Base-by-base conservation (phyloP, 495 filamentous ascomycete genomes). In the Cryomyces antarcticus region DNA sequence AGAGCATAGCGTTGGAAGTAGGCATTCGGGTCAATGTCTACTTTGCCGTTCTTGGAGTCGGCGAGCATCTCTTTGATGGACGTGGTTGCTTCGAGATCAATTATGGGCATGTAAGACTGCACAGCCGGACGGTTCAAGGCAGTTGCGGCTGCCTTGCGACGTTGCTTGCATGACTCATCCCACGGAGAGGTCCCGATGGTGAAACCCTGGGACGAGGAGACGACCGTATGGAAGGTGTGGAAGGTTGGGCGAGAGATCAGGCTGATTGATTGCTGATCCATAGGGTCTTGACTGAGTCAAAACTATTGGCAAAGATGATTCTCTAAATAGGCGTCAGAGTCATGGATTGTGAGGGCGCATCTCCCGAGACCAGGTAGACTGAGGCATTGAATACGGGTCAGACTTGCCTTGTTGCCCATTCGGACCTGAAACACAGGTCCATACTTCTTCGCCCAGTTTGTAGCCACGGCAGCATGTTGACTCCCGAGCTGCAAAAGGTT, bases 161-260 rank as follows among this genome's bases (percentile, higher is more conserved):
- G 64, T 46, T 63, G 68, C 46, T 63, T 68, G 47, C 67, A 70
- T 6, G 62, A 65, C 5, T 70, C 66, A 27, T 71, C 68, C 69
- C 75, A 82, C 0, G 77, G 77, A 0, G 71, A 75, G 0, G 73
- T 77, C 3, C 77, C 77, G 44, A 80, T 78, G 0, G 75, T 80
- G 50, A 77, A 80, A 4, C 76, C 75, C 57, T 78, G 72, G n/a
- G 73, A 77, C 46, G 63, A 70, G n/a, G 72, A 77, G 5, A 80
- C 74, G 5, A 80, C 73, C 37, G 66, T 71, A 51, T 82, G 77
- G 62, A 80, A 80, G 0, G 77, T 79, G 51, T 82, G 73, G 42
- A 79, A 70, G 1, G 63, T 78, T 0, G 77, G 77, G 5, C 77
- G 70, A 5, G 76, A 79, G 47, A 79, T 76, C 24, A 78, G 60